A percentile compares a stretch with the other conserved stretches of the same genome.
Conservation (phyloP, 208 protist species). For the Trypanosoma lewisi region DNA sequence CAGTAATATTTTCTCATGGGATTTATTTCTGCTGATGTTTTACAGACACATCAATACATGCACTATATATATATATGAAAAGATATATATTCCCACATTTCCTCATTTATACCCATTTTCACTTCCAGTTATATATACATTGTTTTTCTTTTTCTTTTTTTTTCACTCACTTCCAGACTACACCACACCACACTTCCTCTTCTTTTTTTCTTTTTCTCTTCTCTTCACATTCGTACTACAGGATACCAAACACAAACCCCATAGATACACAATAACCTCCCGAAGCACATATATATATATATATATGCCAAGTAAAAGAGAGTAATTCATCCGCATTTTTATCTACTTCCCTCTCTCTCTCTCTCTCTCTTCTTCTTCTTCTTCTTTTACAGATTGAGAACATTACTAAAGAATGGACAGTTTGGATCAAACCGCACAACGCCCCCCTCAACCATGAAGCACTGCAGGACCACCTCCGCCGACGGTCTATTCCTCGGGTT, state of each 20-base stretch:
- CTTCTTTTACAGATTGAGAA: conserved; percentile 46
- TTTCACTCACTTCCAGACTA: too few species aligned
- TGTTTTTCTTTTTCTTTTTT: too few species aligned
- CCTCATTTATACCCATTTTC: too few species aligned
- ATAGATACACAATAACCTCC: background rate
- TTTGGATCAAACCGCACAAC: conserved; percentile 52
- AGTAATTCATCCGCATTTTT: conserved; percentile 14
- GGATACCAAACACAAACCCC: background rate
- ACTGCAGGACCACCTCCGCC: conserved; percentile 51
- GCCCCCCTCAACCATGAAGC: conserved; percentile 42
- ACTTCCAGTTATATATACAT: too few species aligned
- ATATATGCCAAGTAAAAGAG: conserved; percentile 4
- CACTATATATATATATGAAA: too few species aligned
- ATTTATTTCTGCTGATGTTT: too few species aligned
- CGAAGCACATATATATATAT: background rate
- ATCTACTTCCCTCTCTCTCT: background rate
- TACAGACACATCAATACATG: too few species aligned
- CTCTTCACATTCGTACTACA: conserved; percentile 3
- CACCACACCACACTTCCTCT: too few species aligned
- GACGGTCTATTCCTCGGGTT: conserved; percentile 63
- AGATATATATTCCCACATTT: too few species aligned
- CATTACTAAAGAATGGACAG: conserved; percentile 75
- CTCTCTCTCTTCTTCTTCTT: background rate
- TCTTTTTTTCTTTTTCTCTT: too few species aligned
- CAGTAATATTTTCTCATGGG: too few species aligned